Percentiles rank a stretch among this genome's conserved stretches.
Evolutionary conservation across 2,329 filamentous ascomycete genomes (phyloP).

Genomic region (Pezicula rhizophila): DNA sequence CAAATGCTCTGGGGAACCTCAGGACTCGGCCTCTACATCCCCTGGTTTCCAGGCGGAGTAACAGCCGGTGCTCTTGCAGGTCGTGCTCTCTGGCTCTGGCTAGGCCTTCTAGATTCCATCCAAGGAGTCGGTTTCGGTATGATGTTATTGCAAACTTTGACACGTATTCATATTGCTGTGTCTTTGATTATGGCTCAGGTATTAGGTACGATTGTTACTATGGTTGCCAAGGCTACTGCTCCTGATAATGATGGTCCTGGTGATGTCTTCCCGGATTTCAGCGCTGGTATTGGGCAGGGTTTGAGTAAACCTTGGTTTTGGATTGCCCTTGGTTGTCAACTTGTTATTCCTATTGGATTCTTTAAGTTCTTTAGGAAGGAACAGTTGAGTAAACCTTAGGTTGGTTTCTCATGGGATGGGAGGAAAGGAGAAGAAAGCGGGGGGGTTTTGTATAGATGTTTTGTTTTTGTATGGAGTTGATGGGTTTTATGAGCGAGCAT

Average conservation of each 20-base stretch:
- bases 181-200: slow-evolving; percentile 54
- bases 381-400: slow-evolving; percentile 44
- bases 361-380: slow-evolving; percentile 50
- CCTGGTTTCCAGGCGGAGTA: slow-evolving; percentile 49
- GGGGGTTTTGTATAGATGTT: background rate
- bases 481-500: too few relatives aligned
- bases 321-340: slow-evolving; percentile 49
- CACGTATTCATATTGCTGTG: slow-evolving; percentile 56
- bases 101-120: slow-evolving; percentile 56
- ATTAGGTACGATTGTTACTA: slow-evolving; percentile 54
- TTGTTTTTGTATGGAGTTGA: too few relatives aligned
- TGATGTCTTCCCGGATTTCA: slow-evolving; percentile 55
- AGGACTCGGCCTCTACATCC: slow-evolving; percentile 52
- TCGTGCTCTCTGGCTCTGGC: slow-evolving; percentile 57
- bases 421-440: too few relatives aligned
- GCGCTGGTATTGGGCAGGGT: slow-evolving; percentile 35
- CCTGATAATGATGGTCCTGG: slow-evolving; percentile 56
- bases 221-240: slow-evolving; percentile 51
- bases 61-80: slow-evolving; percentile 48
- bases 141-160: slow-evolving; percentile 58
- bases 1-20: slow-evolving; percentile 62
- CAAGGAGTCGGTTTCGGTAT: slow-evolving; percentile 62
- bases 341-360: slow-evolving; percentile 50
- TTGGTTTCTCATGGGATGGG: slow-evolving; percentile 16
- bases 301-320: slow-evolving; percentile 51